Percentiles rank a stretch among this genome's conserved stretches.
Conservation (phyloP, 2,329 filamentous ascomycete genomes). For the Pseudopyrenochaeta lycopersici region DNA sequence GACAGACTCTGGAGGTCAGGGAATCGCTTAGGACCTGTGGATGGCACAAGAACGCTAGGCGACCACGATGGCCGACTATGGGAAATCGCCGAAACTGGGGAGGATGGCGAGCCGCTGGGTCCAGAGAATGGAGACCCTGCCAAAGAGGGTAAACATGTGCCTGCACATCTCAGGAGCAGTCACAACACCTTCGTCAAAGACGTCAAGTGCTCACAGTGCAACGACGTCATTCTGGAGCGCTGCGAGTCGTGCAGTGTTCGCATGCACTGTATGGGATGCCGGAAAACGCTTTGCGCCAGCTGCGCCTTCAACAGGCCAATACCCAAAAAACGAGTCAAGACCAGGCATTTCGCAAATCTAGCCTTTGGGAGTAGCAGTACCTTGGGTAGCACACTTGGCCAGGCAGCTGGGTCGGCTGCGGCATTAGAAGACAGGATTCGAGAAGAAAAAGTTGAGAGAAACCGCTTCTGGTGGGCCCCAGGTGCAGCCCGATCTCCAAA, state of each 20-base stretch:
- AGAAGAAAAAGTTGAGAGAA: constrained; percentile 29
- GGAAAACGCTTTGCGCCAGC: constrained; percentile 67
- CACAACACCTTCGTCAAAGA: constrained; percentile 63
- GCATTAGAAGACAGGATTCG: constrained; percentile 32
- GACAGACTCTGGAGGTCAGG: constrained; percentile 67
- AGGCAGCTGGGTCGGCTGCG: constrained; percentile 39
- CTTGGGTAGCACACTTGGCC: constrained; percentile 35
- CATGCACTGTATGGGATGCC: constrained; percentile 69
- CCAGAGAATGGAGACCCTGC: constrained; percentile 54
- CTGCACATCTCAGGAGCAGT: constrained; percentile 63
- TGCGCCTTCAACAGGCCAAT: constrained; percentile 66
- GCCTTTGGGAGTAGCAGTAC: constrained; percentile 45
- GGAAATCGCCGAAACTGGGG: constrained; percentile 64
- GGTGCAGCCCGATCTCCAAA: constrained; percentile 64
- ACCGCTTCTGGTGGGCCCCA: constrained; percentile 68
- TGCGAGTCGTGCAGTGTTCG: constrained; percentile 69
- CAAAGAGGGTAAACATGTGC: constrained; percentile 63
- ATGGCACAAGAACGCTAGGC: constrained; percentile 39
- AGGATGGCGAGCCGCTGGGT: constrained; percentile 64
- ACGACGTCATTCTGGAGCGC: constrained; percentile 62
- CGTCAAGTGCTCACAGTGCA: constrained; percentile 64
- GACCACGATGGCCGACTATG: constrained; percentile 62
- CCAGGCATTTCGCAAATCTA: constrained; percentile 47
- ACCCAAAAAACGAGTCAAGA: constrained; percentile 52
- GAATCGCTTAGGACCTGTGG: constrained; percentile 63